Evolutionary conservation across 208 protist species (phyloP), one percentile per base, ranked within the genome.

Genomic region (Tritrichomonas foetus): DNA sequence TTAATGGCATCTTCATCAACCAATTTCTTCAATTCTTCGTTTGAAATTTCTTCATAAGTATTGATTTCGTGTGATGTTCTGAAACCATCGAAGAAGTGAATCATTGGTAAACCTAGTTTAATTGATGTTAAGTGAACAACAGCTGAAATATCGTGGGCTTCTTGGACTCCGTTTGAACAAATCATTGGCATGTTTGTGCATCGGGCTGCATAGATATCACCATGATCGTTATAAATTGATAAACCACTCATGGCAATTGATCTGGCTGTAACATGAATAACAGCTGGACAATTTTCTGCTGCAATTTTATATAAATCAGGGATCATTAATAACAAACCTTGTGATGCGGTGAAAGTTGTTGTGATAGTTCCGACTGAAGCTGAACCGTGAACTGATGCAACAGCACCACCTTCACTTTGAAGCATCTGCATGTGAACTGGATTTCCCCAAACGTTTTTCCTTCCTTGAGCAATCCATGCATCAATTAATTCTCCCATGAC

Each of bases 181-280:
- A 97, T 92, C 27, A 97, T 94, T 55, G 95, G 93, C 14, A 95
- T 96, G 39, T 96, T 96, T 36, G 95, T 95, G 13, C 78, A 57
- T 30, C 96, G n/a, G 55, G 61, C 16, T n/a, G 95, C 94, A 78
- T 96, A 96, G 47, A 97, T 95, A 94, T 97, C 96, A 22, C 94
- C 93, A 93, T 97, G 96, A 92, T 72, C 66, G 93, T 93, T 93
- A 93, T 95, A 96, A 72, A 97, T 97, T 93, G 47, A 94, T 8
- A 96, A 53, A 33, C 75, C 66, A 72, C 22, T 8, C 8, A 33
- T 13, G n/a, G 53, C 25, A 66, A 97, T 47, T 36, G 96, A 94
- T 61, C 96, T 93, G 14, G 96, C 94, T 16, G 96, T 57, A 39
- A 97, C 95, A 74, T 97, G 96, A 33, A 97, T 93, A 2, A 97